Percentiles rank a stretch among this genome's conserved stretches.
phyloP scores from a whole-genome alignment of 108 stramenopile species.

The Cylindrotheca closterium region DNA sequence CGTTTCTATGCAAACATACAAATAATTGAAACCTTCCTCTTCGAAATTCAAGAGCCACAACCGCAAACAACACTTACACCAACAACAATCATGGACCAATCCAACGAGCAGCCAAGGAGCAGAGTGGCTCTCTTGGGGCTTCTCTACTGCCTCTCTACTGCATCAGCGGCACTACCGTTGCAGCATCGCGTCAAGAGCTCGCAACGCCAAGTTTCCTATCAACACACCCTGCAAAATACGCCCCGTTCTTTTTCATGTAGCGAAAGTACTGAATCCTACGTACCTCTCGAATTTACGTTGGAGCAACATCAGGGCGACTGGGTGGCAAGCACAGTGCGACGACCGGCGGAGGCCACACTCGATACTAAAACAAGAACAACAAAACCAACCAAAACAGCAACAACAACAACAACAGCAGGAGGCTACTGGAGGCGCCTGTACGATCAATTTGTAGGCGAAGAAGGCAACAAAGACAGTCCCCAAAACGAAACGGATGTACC shows the following conservation, averaged over 20 bases:
- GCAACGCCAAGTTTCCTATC: conserved; percentile 10
- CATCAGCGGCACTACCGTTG: not conserved
- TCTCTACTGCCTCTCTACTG: not conserved
- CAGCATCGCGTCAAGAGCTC: conserved; percentile 20
- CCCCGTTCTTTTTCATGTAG: not conserved
- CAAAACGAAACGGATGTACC: not conserved
- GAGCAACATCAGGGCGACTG: not conserved
- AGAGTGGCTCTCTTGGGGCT: not conserved
- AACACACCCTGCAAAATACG: conserved; percentile 2
- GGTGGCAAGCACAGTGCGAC: no score
- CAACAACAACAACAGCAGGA: conserved; percentile 5
- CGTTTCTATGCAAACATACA: no score
- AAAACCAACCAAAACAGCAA: not conserved
- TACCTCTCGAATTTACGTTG: not conserved
- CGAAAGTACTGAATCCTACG: conserved; percentile 10
- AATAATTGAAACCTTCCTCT: no score
- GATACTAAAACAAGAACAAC: conserved; percentile 13
- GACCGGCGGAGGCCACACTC: no score
- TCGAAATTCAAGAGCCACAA: no score
- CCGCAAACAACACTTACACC: no score
- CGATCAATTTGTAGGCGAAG: conserved; percentile 33
- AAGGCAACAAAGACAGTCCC: not conserved
- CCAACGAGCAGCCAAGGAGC: no score
- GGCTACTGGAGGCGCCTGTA: conserved; percentile 7
- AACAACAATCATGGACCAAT: no score